These are phyloP conservation scores for Solanum acaule DNA, from an alignment of 257 asterid genomes.

Conservation along the genomic window DNA sequence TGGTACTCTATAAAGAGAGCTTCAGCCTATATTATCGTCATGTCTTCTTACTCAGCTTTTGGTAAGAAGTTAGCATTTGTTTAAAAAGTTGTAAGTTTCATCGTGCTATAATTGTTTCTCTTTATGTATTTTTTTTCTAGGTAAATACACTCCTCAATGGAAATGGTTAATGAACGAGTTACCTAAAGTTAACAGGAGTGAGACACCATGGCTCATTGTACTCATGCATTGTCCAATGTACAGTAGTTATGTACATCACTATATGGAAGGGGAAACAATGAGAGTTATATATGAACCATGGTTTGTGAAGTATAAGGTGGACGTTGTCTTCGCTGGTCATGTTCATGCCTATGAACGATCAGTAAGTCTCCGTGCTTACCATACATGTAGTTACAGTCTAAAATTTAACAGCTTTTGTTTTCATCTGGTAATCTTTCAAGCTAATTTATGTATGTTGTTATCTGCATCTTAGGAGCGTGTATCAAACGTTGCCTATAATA, in stretches of 20 bases:
- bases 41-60: slow-evolving; percentile 56
- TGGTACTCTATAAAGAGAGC: slow-evolving; percentile 71
- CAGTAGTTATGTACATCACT: slow-evolving; percentile 47
- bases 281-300: slow-evolving; percentile 46
- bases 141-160: slow-evolving; percentile 53
- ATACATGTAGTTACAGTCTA: neutral
- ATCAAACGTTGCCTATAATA: slow-evolving; percentile 45
- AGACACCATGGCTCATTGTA: slow-evolving; percentile 56
- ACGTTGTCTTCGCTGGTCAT: slow-evolving; percentile 59
- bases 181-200: slow-evolving; percentile 41
- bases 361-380: slow-evolving; percentile 17
- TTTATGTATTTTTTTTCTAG: slow-evolving; percentile 5
- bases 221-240: slow-evolving; percentile 53
- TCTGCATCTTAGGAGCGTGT: slow-evolving; percentile 37
- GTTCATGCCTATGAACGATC: slow-evolving; percentile 62
- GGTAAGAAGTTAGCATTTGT: slow-evolving; percentile 17
- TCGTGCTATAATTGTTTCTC: neutral
- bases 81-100: neutral
- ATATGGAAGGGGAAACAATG: slow-evolving; percentile 69
- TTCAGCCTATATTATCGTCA: slow-evolving; percentile 53
- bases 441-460: neutral
- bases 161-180: slow-evolving; percentile 45
- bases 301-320: slow-evolving; percentile 49
- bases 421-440: neutral
- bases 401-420: neutral